phyloP scores from a whole-genome alignment of 73 alveolate genomes.

The Tetrahymena elliotti region DNA sequence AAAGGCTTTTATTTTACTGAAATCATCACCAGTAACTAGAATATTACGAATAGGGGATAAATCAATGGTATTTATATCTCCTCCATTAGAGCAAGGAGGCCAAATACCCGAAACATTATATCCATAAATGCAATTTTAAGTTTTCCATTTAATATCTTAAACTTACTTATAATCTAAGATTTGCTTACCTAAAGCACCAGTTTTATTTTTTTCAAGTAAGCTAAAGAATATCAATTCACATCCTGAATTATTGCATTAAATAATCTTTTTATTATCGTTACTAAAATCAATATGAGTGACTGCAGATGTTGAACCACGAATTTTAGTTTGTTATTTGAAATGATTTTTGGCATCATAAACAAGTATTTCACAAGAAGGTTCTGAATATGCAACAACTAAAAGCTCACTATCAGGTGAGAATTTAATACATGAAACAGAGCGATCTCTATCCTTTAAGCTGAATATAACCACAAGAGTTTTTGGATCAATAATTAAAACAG shows the following conservation, averaged over 20 bases:
- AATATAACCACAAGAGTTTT: constrained; percentile 62
- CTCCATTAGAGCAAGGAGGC: constrained; percentile 95
- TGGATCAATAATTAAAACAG: constrained; percentile 75
- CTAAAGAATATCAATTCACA: constrained; percentile 88
- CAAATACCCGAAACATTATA: constrained; percentile 97
- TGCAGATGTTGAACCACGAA: constrained; percentile 87
- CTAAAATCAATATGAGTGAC: constrained; percentile 93
- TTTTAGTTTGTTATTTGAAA: constrained; percentile 66
- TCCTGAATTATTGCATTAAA: constrained; percentile 83
- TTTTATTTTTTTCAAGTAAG: constrained; percentile 71
- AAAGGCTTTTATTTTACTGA: constrained; percentile 88
- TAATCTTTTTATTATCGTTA: constrained; percentile 54
- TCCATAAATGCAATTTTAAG: constrained; percentile 73
- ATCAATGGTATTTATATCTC: constrained; percentile 91
- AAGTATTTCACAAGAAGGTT: constrained; percentile 75
- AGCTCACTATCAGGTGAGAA: constrained; percentile 82
- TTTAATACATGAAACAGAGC: constrained; percentile 80
- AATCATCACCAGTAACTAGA: constrained; percentile 97
- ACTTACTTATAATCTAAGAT: constrained; percentile 59
- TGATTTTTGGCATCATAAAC: constrained; percentile 71
- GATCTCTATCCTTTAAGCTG: constrained; percentile 70
- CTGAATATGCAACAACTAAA: constrained; percentile 86
- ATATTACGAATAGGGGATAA: constrained; percentile 77
- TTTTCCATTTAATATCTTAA: constrained; percentile 81
- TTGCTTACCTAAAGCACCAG: constrained; percentile 38